Conservation (phyloP, 202 grass and related monocot genomes). For the Setaria italica region DNA sequence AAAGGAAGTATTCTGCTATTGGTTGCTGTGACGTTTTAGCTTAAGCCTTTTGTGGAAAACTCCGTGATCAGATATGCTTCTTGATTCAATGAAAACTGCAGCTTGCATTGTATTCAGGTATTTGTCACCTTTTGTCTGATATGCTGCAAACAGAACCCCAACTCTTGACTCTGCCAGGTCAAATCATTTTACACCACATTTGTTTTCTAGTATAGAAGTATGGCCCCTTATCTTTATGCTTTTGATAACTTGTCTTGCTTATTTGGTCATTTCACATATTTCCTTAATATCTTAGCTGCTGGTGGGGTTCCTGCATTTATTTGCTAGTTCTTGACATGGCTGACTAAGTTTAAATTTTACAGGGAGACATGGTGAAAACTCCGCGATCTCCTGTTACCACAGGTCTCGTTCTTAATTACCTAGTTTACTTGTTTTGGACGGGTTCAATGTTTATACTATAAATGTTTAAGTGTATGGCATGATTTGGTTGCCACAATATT, state of each 20-base stretch:
- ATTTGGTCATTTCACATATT: slow-evolving; percentile 22
- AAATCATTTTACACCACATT: background rate
- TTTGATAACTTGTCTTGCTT: slow-evolving; percentile 29
- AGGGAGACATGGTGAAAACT: slow-evolving; percentile 73
- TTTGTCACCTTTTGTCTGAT: background rate
- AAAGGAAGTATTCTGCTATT: background rate
- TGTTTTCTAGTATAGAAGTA: background rate
- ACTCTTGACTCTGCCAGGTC: background rate
- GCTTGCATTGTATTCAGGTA: background rate
- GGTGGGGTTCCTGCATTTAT: slow-evolving; percentile 29
- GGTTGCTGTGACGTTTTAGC: background rate
- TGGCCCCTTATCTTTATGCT: background rate
- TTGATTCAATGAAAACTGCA: slow-evolving; percentile 16
- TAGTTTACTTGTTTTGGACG: slow-evolving; percentile 34
- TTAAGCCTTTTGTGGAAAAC: background rate
- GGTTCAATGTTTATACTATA: slow-evolving; percentile 26
- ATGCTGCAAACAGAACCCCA: background rate
- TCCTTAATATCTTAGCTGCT: slow-evolving; percentile 14
- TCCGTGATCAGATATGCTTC: background rate
- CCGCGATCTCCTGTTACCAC: slow-evolving; percentile 66
- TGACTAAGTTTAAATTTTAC: slow-evolving; percentile 41
- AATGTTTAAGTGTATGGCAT: slow-evolving; percentile 22
- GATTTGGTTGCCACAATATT: slow-evolving; percentile 13
- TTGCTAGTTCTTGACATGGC: slow-evolving; percentile 14
- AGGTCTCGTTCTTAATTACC: slow-evolving; percentile 52